These are phyloP conservation scores for Adansonia gregorii DNA, from an alignment of 441 rosid species.

Conservation along the genomic window DNA sequence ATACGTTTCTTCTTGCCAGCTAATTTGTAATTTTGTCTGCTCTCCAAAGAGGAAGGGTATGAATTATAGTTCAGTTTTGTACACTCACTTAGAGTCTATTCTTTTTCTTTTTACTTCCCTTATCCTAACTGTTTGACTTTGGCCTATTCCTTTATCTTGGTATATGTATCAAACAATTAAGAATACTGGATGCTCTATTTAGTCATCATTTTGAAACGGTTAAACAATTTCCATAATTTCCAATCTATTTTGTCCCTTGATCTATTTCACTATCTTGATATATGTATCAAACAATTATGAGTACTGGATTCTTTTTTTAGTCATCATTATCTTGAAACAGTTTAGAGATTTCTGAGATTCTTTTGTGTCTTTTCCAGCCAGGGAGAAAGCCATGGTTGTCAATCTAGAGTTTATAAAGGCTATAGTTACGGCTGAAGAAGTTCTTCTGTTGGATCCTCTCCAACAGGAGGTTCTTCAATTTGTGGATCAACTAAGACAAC, in stretches of 20 bases:
- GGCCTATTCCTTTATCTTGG: not conserved
- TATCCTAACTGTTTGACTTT: not conserved
- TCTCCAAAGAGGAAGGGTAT: not conserved
- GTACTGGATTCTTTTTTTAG: not conserved
- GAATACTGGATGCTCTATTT: not conserved
- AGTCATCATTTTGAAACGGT: not conserved
- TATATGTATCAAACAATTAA: not conserved
- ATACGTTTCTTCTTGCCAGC: not conserved
- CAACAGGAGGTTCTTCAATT: constrained; percentile 78
- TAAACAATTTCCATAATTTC: not conserved
- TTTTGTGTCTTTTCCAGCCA: constrained; percentile 47
- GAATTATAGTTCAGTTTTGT: not conserved
- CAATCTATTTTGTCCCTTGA: not conserved
- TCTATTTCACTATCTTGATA: not conserved
- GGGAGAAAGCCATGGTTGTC: constrained; percentile 94
- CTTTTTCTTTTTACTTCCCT: not conserved
- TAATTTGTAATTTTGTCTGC: not conserved
- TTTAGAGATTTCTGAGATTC: constrained; percentile 1
- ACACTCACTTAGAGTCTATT: not conserved
- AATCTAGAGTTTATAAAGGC: constrained; percentile 89
- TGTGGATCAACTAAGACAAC: constrained; percentile 76
- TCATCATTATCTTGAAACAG: not conserved
- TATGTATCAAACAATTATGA: not conserved
- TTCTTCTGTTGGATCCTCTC: constrained; percentile 76
- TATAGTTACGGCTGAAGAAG: constrained; percentile 91